Conservation (phyloP, 371 early-diverging fungal species). For the Fennellomyces sp. region DNA sequence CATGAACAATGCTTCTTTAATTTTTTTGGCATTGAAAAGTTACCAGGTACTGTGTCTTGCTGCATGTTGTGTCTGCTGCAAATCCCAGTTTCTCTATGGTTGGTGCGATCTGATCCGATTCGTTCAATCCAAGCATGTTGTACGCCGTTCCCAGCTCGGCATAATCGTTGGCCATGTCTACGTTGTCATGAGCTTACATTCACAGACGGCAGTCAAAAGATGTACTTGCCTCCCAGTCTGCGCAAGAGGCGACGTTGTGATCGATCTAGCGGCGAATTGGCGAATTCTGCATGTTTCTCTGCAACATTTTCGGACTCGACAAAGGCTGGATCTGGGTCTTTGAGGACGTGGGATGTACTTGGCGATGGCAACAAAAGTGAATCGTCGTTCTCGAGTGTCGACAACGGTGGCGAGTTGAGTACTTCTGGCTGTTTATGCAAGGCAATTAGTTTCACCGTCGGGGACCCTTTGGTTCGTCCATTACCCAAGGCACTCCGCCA, state of each 20-base stretch:
- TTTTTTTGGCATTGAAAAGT: background rate
- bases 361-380: background rate
- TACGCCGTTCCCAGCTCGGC: constrained; percentile 86
- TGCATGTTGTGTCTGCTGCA: constrained; percentile 77
- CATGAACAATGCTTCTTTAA: background rate
- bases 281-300: constrained; percentile 58
- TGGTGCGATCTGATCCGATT: constrained; percentile 62
- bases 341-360: constrained; percentile 40
- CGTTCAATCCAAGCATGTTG: constrained; percentile 87
- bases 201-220: too few relatives aligned
- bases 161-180: constrained; percentile 67
- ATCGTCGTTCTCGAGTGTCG: constrained; percentile 60
- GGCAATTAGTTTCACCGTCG: background rate
- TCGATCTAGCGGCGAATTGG: constrained; percentile 60
- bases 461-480: background rate
- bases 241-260: constrained; percentile 60
- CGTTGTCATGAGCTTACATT: background rate
- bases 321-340: constrained; percentile 70
- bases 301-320: constrained; percentile 69
- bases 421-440: constrained; percentile 54
- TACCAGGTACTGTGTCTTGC: constrained; percentile 71
- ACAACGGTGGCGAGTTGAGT: constrained; percentile 60
- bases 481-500: constrained; percentile 60
- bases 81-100: constrained; percentile 85
- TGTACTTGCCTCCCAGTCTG: constrained; percentile 55